A percentile compares a stretch with the other conserved stretches of the same genome.
Evolutionary conservation across 176 grass and related monocot species (phyloP).

Genomic region (Thinopyrum elongatum): DNA sequence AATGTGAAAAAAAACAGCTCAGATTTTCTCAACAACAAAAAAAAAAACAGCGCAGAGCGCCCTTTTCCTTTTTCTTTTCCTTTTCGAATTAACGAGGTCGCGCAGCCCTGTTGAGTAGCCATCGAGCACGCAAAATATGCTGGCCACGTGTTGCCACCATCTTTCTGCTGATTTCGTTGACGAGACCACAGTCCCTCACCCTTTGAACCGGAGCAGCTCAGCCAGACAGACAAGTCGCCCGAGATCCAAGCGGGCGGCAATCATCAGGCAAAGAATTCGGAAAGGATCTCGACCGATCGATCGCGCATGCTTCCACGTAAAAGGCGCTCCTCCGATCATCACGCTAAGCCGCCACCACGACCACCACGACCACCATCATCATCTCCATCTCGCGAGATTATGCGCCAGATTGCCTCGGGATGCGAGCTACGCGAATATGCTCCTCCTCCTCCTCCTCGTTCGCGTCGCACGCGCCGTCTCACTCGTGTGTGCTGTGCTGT

Average conservation of each 20-base stretch:
- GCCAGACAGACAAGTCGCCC: not conserved
- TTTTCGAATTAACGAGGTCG: not conserved
- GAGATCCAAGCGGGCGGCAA: constrained; percentile 14
- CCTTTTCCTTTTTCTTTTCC: too few relatives aligned
- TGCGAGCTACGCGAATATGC: not conserved
- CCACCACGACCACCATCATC: not conserved
- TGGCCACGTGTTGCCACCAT: not conserved
- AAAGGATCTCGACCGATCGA: not conserved
- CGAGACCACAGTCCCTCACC: not conserved
- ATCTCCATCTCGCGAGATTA: not conserved
- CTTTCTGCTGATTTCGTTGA: not conserved
- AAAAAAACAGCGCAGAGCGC: too few relatives aligned
- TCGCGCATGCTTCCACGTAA: not conserved
- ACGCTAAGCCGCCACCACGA: not conserved
- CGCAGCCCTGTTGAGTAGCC: not conserved
- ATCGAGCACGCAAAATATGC: not conserved
- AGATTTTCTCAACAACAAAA: too few relatives aligned
- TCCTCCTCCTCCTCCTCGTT: not conserved
- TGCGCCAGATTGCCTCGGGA: constrained; percentile 7
- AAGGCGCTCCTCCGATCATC: not conserved
- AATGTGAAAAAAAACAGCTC: too few relatives aligned
- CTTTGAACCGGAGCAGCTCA: not conserved
- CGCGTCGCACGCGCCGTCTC: not conserved
- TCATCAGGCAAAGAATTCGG: not conserved
- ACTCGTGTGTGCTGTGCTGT: not conserved